Evolutionary conservation across 176 grass and related monocot species (phyloP), one percentile per base, ranked within the genome.

Genomic region (Triticum monococcum): DNA sequence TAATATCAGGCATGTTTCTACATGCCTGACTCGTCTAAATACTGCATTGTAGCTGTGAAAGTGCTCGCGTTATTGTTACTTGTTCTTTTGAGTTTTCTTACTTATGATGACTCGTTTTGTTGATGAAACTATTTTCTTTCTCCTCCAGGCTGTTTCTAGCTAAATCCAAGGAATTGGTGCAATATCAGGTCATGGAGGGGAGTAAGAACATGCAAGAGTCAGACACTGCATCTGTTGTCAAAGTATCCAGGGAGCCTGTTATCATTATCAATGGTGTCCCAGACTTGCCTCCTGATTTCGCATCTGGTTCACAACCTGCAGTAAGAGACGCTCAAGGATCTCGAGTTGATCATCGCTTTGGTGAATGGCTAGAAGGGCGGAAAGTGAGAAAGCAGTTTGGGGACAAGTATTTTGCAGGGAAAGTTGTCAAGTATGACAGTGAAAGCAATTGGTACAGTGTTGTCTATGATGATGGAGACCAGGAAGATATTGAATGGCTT

Each of bases 381-480:
- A 92, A 93, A 90, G 89, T 98, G 65, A 79, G 28, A 13, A 98
- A 98, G 81, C 83, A 86, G 67, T 96, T 96, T 81, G 93, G 88
- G 82, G 60, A 89, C 72, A 54, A 64, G 12, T 80, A 96, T 91
- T 98, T 81, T 23, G 25, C 69, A n/a, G 96, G 96, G 22, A 92
- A 92, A 75, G 88, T 98, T 36, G 86, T 61, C 64, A 87, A 81
- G 64, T 91, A 94, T 90, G 88, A 98, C 72, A 89, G 72, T 75
- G 85, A 96, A 92, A 87, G 68, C 70, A 98, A 98, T 87, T 98
- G 96, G 96, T 98, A 98, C 85, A 91, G 5, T 71, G 60, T 98
- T 33, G 85, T 89, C 57, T 98, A 98, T 41, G 88, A 94, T 74
- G 96, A 98, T 73, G 93, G 93, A 63, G 96, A 98, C 87, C 83